phyloP scores from a whole-genome alignment of 2,329 filamentous ascomycete genomes.

The Colletotrichum sp. region DNA sequence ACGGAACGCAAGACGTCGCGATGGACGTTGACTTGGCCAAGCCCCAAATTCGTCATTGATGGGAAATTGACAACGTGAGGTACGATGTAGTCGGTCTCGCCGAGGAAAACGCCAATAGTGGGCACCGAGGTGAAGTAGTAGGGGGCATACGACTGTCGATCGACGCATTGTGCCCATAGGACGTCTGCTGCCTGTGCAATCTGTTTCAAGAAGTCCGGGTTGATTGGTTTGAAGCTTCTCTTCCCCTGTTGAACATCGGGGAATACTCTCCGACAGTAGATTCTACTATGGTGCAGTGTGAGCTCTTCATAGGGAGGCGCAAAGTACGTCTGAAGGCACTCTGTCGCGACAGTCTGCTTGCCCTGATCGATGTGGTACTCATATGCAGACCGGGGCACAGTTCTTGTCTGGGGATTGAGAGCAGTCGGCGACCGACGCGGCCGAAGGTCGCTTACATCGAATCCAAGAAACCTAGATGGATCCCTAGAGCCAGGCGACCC shows the following conservation, averaged over 20 bases:
- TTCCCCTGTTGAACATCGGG: neutral
- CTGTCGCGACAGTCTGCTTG: constrained; percentile 9
- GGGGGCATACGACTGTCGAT: neutral
- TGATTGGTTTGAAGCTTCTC: neutral
- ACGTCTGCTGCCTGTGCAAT: neutral
- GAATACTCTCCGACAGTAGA: constrained; percentile 10
- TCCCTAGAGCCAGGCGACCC: constrained; percentile 9
- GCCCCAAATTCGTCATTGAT: constrained; percentile 10
- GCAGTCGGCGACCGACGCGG: neutral
- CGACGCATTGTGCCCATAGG: neutral
- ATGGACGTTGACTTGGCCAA: constrained; percentile 15
- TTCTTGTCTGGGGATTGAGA: neutral
- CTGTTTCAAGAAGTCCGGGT: neutral
- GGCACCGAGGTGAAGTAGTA: constrained; percentile 12
- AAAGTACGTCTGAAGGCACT: constrained; percentile 3
- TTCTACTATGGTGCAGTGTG: neutral
- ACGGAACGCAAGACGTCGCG: constrained; percentile 15
- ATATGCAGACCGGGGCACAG: neutral
- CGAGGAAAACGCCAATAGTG: constrained; percentile 8
- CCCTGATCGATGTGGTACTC: constrained; percentile 11
- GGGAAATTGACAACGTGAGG: constrained; percentile 5
- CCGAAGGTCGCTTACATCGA: constrained; percentile 4
- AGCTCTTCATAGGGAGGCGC: neutral
- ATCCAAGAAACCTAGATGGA: constrained; percentile 11
- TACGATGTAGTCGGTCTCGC: constrained; percentile 13